Base-by-base conservation (phyloP, 345 rosid species). In the Chamaenerion angustifolium region DNA sequence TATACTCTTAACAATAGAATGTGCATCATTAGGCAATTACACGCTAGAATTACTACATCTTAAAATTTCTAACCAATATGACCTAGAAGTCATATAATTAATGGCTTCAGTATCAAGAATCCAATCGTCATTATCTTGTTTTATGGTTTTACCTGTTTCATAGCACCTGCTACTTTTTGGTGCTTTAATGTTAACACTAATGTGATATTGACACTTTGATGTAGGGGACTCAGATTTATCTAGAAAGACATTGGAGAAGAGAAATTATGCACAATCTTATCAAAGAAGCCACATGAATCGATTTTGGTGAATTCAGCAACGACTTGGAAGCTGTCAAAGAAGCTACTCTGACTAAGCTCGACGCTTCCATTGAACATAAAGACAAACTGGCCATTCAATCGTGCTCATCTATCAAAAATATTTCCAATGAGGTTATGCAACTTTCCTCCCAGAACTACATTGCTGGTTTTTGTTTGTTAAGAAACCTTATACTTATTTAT, bases 261-360 rank as follows among this genome's bases (percentile, higher is more conserved):
- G 95, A 83, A 82, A 90, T 83, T 48, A 90, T 90, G 96, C 87
- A 86, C 68, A 86, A 83, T 69, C 96, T 90, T 55, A 93, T 86
- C 47, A 72, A 80, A 69, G 95, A 86, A 71, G 64, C 64, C 48
- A 71, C 89, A 21, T 85, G 87, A 40, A 71, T 92, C 48, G 72
- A 80, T 76, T 83, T 86, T 63, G 70, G 18, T 43, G 78, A 73
- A 66, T 53, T 78, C 15, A 63, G 69, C 21, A 73, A 59, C 61
- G 87, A 86, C 69, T 78, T 86, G 25, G 48, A 56, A 46, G 76
- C 61, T 49, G 87, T 85, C 42, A 86, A 78, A 67, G 85, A 82
- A 65, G 63, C 61, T 66, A 69, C 75, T 63, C 52, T 90, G 55
- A 55, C 54, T 61, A 68, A 72, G 52, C 74, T 86, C 43, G 78